These are phyloP conservation scores for Ogataea chonburiensis DNA, from an alignment of 805 yeast genomes.

Conservation along the genomic window DNA sequence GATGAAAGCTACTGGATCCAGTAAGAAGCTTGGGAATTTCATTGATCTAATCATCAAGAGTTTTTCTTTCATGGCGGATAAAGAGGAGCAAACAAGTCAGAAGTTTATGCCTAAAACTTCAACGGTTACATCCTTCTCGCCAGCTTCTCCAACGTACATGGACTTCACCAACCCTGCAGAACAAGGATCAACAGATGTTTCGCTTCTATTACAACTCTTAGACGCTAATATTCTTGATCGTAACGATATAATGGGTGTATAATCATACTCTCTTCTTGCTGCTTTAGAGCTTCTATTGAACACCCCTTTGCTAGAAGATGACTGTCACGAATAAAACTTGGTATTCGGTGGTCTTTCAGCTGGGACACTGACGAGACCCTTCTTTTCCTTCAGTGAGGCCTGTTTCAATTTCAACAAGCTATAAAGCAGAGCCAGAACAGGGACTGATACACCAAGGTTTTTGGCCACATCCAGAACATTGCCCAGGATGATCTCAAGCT, in stretches of 20 bases:
- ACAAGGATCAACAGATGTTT: too few species aligned
- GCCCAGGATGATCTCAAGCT: slow-evolving; percentile 65
- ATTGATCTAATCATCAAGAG: not conserved
- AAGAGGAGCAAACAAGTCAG: too few species aligned
- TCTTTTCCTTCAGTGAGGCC: slow-evolving; percentile 51
- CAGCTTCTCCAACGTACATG: too few species aligned
- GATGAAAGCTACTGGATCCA: not conserved
- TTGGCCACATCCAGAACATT: slow-evolving; percentile 51
- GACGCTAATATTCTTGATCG: too few species aligned
- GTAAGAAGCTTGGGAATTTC: not conserved
- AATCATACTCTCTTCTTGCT: too few species aligned
- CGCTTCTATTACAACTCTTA: too few species aligned
- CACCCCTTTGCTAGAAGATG: too few species aligned
- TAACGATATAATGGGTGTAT: too few species aligned
- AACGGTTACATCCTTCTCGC: too few species aligned
- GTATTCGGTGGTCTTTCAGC: not conserved
- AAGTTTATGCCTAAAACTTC: too few species aligned
- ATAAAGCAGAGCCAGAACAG: slow-evolving; percentile 55
- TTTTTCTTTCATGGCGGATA: not conserved
- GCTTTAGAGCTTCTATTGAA: too few species aligned
- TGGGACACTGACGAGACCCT: slow-evolving; percentile 32
- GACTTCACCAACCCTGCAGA: too few species aligned
- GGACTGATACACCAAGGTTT: slow-evolving; percentile 45
- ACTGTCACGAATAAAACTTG: not conserved
- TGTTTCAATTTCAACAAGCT: slow-evolving; percentile 55